Evolutionary conservation across 176 grass and related monocot species (phyloP), one percentile per base, ranked within the genome.

Genomic region (Aegilops speltoides): DNA sequence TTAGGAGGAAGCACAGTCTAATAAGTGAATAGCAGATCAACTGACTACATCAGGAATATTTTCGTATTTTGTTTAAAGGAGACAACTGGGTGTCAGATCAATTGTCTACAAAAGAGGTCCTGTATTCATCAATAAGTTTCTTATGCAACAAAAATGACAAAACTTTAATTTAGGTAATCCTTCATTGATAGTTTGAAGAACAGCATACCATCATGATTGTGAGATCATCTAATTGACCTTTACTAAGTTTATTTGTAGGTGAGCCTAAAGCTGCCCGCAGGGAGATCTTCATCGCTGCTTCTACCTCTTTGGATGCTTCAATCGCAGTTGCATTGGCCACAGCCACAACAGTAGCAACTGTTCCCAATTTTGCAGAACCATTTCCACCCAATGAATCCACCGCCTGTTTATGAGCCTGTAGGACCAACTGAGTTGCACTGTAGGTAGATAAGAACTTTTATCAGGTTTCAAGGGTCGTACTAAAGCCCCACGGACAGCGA

Each of bases 271-370:
- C 90, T 50, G 84, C 79, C 81, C 29, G 72, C 76, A 98, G 66
- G 66, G 97, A 96, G 66, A 96, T 89, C 84, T 88, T 96, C 93
- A 96, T 88, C 40, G 94, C 94, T 73, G 94, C 90, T 69, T 98
- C 94, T 83, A 98, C 87, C 68, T 98, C 93, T 75, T 96, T 99
- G 11, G 94, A 93, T 68, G 97, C 94, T 88, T 99, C 94, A 79
- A 83, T 82, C 87, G 94, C 97, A 88, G 94, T 91, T 29, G 92
- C 85, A 77, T 96, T 99, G 66, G 97, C 97, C 64, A 88, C 89
- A 66, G 94, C 90, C 88, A 99, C 90, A n/a, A 90, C 90, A 54
- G 92, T 94, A 29, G 97, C 87, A 82, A 96, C 92, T 14, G 89
- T 94, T 40, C 97, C 94, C 23, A 95, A 61, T 76, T 98, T 96